phyloP scores from a whole-genome alignment of 2,329 filamentous ascomycete genomes.

The Xylaria sp. region DNA sequence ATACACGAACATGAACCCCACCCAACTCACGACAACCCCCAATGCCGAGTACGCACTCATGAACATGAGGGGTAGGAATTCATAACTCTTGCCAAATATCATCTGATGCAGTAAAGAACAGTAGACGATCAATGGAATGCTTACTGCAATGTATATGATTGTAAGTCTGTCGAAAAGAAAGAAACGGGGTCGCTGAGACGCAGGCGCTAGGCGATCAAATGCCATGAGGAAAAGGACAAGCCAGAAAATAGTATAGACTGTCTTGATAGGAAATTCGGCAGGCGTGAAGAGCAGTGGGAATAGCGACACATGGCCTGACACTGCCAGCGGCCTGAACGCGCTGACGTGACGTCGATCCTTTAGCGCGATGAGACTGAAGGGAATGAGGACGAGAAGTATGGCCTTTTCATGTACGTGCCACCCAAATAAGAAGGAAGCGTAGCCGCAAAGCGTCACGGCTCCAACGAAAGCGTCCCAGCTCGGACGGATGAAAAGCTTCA shows the following conservation, averaged over 20 bases:
- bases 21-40: slow-evolving; percentile 95
- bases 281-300: slow-evolving; percentile 94
- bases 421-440: slow-evolving; percentile 95
- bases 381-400: slow-evolving; percentile 91
- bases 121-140: slow-evolving; percentile 89
- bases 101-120: slow-evolving; percentile 84
- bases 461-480: slow-evolving; percentile 92
- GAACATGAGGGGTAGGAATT: slow-evolving; percentile 97
- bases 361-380: slow-evolving; percentile 91
- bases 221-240: slow-evolving; percentile 84
- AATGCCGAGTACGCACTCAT: slow-evolving; percentile 93
- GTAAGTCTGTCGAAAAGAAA: slow-evolving; percentile 94
- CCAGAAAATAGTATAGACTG: slow-evolving; percentile 92
- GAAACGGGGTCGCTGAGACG: slow-evolving; percentile 80
- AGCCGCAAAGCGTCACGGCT: slow-evolving; percentile 90
- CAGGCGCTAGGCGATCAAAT: slow-evolving; percentile 89
- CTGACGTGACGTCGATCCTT: slow-evolving; percentile 90
- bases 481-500: slow-evolving; percentile 83
- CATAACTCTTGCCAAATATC: slow-evolving; percentile 83
- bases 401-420: slow-evolving; percentile 99
- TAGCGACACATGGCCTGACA: slow-evolving; percentile 93
- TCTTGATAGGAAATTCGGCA: slow-evolving; percentile 94
- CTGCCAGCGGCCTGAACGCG: slow-evolving; percentile 90
- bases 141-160: slow-evolving; percentile 86
- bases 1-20: slow-evolving; percentile 94